These are phyloP conservation scores for Komagataella populi DNA, from an alignment of 805 yeast genomes.

Conservation along the genomic window DNA sequence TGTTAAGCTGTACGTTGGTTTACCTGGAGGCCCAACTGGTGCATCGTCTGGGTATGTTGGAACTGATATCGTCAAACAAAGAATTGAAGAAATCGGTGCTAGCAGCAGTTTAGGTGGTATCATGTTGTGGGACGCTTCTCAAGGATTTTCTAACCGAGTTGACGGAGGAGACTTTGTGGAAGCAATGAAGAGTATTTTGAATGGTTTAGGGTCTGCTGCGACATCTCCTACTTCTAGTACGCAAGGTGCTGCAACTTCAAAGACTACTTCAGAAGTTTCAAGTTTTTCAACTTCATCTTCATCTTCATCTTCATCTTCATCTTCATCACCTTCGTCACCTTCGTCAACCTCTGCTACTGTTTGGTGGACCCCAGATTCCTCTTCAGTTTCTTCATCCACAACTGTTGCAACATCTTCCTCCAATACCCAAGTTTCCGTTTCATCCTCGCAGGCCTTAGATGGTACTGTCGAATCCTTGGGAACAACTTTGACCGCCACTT, in stretches of 20 bases:
- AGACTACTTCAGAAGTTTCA: slow-evolving; percentile 4
- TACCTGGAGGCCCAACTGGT: slow-evolving; percentile 43
- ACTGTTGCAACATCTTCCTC: background rate
- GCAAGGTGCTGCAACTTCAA: background rate
- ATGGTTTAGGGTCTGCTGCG: slow-evolving; percentile 3
- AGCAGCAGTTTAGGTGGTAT: slow-evolving; percentile 51
- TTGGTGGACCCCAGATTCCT: slow-evolving; percentile 19
- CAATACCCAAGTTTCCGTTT: background rate
- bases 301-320: slow-evolving; percentile 4
- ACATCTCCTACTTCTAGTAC: slow-evolving; percentile 2
- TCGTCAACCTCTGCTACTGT: slow-evolving; percentile 11
- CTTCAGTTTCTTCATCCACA: slow-evolving; percentile 2
- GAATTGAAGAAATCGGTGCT: slow-evolving; percentile 11
- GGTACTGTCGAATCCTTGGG: slow-evolving; percentile 2
- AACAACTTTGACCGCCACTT: slow-evolving; percentile 3
- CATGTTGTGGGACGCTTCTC: slow-evolving; percentile 78
- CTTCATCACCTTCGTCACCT: slow-evolving; percentile 6
- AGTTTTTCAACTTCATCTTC: slow-evolving; percentile 4
- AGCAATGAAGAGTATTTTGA: slow-evolving; percentile 13
- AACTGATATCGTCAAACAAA: slow-evolving; percentile 22
- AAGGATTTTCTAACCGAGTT: slow-evolving; percentile 32
- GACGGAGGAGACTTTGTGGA: slow-evolving; percentile 23
- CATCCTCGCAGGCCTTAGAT: background rate
- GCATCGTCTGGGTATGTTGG: slow-evolving; percentile 46
- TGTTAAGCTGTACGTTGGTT: slow-evolving; percentile 60